phyloP scores from a whole-genome alignment of 768 basidiomycete genomes.

The Lentinus brumalis region DNA sequence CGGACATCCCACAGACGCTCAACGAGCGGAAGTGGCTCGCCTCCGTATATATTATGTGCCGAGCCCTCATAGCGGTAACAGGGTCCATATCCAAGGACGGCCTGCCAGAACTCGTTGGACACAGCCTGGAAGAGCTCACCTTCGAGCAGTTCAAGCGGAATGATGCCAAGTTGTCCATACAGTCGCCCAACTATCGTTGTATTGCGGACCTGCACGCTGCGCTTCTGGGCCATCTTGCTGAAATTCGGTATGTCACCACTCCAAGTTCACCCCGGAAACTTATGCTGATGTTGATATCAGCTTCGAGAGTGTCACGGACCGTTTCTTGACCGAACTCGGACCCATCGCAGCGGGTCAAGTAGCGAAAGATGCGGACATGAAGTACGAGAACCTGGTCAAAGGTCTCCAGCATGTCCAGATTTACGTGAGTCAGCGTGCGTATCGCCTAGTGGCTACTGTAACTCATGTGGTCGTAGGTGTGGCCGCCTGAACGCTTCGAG shows the following conservation, averaged over 20 bases:
- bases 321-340: conserved; percentile 78
- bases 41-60: conserved; percentile 88
- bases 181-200: conserved; percentile 74
- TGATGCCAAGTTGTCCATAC: conserved; percentile 62
- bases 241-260: conserved; percentile 59
- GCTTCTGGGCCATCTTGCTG: conserved; percentile 82
- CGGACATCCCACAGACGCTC: conserved; percentile 53
- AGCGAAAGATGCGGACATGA: conserved; percentile 77
- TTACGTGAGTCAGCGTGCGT: conserved; percentile 48
- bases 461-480: conserved; percentile 56
- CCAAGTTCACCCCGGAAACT: background rate
- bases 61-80: conserved; percentile 78
- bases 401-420: conserved; percentile 83
- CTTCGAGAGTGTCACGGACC: conserved; percentile 91
- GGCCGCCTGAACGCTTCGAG: conserved; percentile 92
- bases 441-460: background rate
- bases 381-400: conserved; percentile 81
- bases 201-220: conserved; percentile 85
- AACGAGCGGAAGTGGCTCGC: conserved; percentile 79
- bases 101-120: conserved; percentile 75
- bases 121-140: conserved; percentile 82
- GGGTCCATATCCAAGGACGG: conserved; percentile 74
- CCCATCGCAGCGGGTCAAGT: conserved; percentile 77
- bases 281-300: conserved; percentile 37
- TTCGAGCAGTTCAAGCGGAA: conserved; percentile 83